Evolutionary conservation across 1,284 basidiomycete genomes (phyloP).

Genomic region (Ceratobasidium sp.): DNA sequence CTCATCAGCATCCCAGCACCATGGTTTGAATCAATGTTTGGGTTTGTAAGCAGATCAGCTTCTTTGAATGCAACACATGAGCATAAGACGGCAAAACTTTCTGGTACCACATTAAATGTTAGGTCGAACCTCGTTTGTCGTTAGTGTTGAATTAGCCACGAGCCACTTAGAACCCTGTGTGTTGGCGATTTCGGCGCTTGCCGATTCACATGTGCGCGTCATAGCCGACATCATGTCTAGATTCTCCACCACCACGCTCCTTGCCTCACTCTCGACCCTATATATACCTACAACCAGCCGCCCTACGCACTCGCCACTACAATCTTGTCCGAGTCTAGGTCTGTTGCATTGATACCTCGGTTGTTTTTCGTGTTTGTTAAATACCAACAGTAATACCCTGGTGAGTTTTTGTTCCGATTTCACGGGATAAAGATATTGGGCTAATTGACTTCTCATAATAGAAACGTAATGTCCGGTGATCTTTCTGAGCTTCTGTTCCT

Average conservation of each 20-base stretch:
- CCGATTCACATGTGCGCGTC: conserved; percentile 9
- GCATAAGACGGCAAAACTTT: too few species aligned
- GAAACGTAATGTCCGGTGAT: conserved; percentile 35
- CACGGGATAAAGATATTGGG: not conserved
- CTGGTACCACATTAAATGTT: too few species aligned
- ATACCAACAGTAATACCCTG: not conserved
- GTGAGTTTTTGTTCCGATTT: not conserved
- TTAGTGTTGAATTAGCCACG: too few species aligned
- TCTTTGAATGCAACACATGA: not conserved
- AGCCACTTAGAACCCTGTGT: too few species aligned
- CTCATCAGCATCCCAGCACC: too few species aligned
- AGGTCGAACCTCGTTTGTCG: too few species aligned
- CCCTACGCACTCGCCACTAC: not conserved
- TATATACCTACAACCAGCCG: not conserved
- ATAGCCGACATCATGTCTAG: conserved; percentile 32
- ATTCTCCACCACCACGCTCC: not conserved
- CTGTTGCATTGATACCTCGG: not conserved
- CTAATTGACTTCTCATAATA: not conserved
- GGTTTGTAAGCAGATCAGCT: not conserved
- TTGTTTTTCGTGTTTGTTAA: too few species aligned
- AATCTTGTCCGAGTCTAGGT: not conserved
- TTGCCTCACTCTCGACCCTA: not conserved
- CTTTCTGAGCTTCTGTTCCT: conserved; percentile 41
- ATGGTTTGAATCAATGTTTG: not conserved
- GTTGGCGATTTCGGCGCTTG: conserved; percentile 2